Conservation (phyloP, 1,284 basidiomycete genomes). For the Leccinum subrobustum region DNA sequence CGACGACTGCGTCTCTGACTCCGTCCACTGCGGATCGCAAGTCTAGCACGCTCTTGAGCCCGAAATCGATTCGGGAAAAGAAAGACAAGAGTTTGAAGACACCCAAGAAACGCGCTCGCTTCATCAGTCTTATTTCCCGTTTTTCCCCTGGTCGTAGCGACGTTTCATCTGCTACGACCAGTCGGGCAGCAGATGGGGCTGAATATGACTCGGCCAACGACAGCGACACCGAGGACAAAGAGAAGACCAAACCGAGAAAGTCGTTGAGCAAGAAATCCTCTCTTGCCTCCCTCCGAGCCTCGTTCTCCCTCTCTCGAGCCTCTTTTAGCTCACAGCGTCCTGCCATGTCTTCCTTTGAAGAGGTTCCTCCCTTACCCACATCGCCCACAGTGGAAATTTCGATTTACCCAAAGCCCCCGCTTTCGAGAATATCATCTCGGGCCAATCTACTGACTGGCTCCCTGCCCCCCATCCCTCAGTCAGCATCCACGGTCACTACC, state of each 20-base stretch:
- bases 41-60: not conserved
- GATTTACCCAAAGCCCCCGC: slow-evolving; percentile 5
- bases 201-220: slow-evolving; percentile 29
- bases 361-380: slow-evolving; percentile 29
- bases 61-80: slow-evolving; percentile 14
- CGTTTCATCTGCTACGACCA: slow-evolving; percentile 2
- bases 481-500: slow-evolving; percentile 27
- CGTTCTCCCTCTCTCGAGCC: slow-evolving; percentile 33
- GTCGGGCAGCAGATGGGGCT: slow-evolving; percentile 6
- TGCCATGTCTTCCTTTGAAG: slow-evolving; percentile 19
- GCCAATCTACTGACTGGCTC: slow-evolving; percentile 8
- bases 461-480: slow-evolving; percentile 33
- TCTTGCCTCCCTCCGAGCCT: slow-evolving; percentile 29
- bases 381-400: slow-evolving; percentile 24
- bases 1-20: slow-evolving; percentile 3
- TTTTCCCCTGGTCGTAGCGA: slow-evolving; percentile 31
- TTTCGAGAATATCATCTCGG: slow-evolving; percentile 26
- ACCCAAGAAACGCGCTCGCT: slow-evolving; percentile 33
- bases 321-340: slow-evolving; percentile 32
- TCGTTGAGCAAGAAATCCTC: slow-evolving; percentile 30
- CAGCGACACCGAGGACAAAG: slow-evolving; percentile 20
- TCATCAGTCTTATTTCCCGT: slow-evolving; percentile 34
- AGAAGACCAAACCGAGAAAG: slow-evolving; percentile 19
- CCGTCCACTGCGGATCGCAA: slow-evolving; percentile 17
- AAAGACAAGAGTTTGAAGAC: slow-evolving; percentile 27